Conservation (phyloP, 2,329 filamentous ascomycete species). For the Aspergillus felis region DNA sequence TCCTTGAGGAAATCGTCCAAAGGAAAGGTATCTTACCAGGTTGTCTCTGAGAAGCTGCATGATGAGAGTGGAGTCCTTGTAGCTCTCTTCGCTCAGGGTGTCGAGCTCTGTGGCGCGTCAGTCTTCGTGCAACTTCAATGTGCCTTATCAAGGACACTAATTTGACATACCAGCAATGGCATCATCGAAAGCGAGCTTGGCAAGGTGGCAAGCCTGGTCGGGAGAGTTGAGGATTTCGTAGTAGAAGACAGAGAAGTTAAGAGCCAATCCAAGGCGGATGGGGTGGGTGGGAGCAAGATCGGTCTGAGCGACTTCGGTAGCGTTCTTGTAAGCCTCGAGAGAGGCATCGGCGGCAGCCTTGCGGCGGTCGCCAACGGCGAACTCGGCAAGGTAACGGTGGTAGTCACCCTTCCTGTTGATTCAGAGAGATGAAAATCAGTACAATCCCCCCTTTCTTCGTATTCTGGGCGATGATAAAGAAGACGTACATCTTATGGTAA, state of each 20-base stretch:
- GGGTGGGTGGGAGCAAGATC: conserved; percentile 89
- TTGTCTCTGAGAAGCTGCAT: conserved; percentile 99
- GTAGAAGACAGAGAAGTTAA: conserved; percentile 99
- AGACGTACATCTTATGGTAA: conserved; percentile 94
- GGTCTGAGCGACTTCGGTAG: conserved; percentile 84
- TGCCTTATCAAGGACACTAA: neutral
- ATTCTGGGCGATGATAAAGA: neutral
- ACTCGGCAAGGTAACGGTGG: conserved; percentile 98
- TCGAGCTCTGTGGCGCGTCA: conserved; percentile 67
- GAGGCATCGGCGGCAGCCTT: conserved; percentile 92
- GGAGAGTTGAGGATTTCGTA: conserved; percentile 99
- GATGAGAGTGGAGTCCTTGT: conserved; percentile 98
- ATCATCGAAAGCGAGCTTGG: conserved; percentile 94
- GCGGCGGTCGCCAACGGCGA: conserved; percentile 89
- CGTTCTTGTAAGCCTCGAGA: conserved; percentile 94
- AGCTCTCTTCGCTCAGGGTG: conserved; percentile 95
- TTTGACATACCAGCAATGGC: conserved; percentile 72
- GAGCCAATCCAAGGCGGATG: conserved; percentile 84
- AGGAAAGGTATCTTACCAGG: conserved; percentile 58
- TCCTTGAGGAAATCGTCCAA: neutral
- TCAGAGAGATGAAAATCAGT: conserved; percentile 18
- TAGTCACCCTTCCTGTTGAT: conserved; percentile 90
- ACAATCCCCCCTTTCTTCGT: neutral
- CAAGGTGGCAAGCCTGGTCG: conserved; percentile 95
- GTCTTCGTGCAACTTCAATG: conserved; percentile 15